A percentile compares a stretch with the other conserved stretches of the same genome.
Evolutionary conservation across 495 filamentous ascomycete species (phyloP).

Genomic region (Ramalina intermedia): DNA sequence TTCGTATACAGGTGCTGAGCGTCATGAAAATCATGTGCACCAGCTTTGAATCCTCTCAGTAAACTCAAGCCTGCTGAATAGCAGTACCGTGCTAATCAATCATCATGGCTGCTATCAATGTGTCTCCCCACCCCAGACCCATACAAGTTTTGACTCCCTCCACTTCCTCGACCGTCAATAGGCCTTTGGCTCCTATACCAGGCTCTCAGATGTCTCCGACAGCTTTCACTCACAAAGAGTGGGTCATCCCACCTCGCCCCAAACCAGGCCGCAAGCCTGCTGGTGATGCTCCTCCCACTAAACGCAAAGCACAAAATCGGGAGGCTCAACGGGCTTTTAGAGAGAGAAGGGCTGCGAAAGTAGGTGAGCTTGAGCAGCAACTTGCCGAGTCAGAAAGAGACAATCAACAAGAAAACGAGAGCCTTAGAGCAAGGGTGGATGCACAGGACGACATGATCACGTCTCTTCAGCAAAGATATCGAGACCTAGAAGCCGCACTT

Average conservation of each 20-base stretch:
- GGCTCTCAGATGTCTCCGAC: slow-evolving; percentile 2
- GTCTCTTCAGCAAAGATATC: slow-evolving; percentile 5
- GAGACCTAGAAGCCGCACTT: slow-evolving; percentile 8
- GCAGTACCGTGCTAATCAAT: too few relatives aligned
- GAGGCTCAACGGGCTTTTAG: slow-evolving; percentile 85
- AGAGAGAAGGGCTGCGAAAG: slow-evolving; percentile 71
- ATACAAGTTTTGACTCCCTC: slow-evolving; percentile 17
- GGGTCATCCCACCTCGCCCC: slow-evolving; percentile 74
- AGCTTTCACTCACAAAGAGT: slow-evolving; percentile 61
- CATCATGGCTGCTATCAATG: too few relatives aligned
- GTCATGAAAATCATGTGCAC: too few relatives aligned
- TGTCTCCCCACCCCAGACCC: background rate
- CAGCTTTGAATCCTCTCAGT: too few relatives aligned
- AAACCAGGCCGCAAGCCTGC: slow-evolving; percentile 92
- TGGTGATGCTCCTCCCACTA: slow-evolving; percentile 79
- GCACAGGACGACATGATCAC: slow-evolving; percentile 31
- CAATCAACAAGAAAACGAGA: slow-evolving; percentile 28
- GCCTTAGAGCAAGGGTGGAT: slow-evolving; percentile 31
- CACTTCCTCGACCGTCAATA: slow-evolving; percentile 17
- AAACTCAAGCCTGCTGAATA: too few relatives aligned
- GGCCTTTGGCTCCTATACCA: slow-evolving; percentile 13
- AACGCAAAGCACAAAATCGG: slow-evolving; percentile 84
- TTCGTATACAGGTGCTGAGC: too few relatives aligned
- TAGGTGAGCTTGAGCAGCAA: slow-evolving; percentile 75
- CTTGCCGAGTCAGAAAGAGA: slow-evolving; percentile 50